phyloP scores from a whole-genome alignment of 805 yeast species.

The Lachancea quebecensis region DNA sequence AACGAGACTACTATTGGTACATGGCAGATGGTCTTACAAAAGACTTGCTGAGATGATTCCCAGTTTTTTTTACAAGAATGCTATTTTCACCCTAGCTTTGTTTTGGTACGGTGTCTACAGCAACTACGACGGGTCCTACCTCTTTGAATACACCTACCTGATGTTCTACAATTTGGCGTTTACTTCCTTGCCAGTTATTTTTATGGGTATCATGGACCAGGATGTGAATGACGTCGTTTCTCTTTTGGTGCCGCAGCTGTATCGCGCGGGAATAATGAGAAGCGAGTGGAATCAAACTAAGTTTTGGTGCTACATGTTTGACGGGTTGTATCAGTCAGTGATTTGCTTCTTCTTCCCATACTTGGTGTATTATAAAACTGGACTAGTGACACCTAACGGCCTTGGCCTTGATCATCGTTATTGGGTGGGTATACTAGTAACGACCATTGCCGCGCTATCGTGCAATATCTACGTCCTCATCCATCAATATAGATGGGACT shows the following conservation, averaged over 20 bases:
- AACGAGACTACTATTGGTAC: conserved; percentile 59
- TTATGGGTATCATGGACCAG: conserved; percentile 73
- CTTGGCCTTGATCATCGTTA: conserved; percentile 62
- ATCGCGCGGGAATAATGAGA: conserved; percentile 65
- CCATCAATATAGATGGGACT: conserved; percentile 78
- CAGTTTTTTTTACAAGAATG: conserved; percentile 71
- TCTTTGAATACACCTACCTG: conserved; percentile 70
- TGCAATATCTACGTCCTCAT: conserved; percentile 60
- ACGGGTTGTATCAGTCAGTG: conserved; percentile 70
- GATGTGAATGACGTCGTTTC: conserved; percentile 69
- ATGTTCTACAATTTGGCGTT: conserved; percentile 80
- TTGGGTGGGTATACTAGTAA: conserved; percentile 62
- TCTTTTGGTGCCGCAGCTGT: conserved; percentile 65
- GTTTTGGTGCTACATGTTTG: conserved; percentile 68
- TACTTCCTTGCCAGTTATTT: conserved; percentile 74
- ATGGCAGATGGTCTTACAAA: conserved; percentile 84
- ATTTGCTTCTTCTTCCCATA: conserved; percentile 72
- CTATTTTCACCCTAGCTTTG: conserved; percentile 62
- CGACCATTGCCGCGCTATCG: conserved; percentile 57
- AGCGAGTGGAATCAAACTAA: conserved; percentile 63
- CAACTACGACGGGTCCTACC: conserved; percentile 72
- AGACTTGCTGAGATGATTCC: conserved; percentile 81
- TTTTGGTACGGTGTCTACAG: conserved; percentile 76
- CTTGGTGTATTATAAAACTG: conserved; percentile 39
- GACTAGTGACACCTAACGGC: conserved; percentile 46